Percentiles rank a stretch among this genome's conserved stretches.
Evolutionary conservation across 2,329 filamentous ascomycete genomes (phyloP).

Genomic region (Cladosporium sp.): DNA sequence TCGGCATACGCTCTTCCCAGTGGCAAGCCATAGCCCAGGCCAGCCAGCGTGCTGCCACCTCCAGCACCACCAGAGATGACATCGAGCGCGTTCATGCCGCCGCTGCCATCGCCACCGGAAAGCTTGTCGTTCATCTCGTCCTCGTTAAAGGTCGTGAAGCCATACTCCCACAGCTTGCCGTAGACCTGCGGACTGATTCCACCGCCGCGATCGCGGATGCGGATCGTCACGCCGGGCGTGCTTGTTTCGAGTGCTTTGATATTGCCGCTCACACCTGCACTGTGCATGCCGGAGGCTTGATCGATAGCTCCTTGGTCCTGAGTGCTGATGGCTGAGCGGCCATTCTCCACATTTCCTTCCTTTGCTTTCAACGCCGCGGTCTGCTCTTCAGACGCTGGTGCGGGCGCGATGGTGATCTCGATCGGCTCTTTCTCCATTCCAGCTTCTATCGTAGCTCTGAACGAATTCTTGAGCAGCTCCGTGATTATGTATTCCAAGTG

Average conservation of each 20-base stretch:
- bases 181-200: conserved; percentile 84
- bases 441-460: conserved; percentile 86
- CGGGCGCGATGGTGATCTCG: conserved; percentile 85
- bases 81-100: conserved; percentile 67
- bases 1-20: conserved; percentile 92
- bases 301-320: conserved; percentile 40
- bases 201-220: conserved; percentile 92
- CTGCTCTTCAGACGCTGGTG: conserved; percentile 51
- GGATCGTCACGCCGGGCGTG: conserved; percentile 84
- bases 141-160: conserved; percentile 90
- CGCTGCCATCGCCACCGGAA: conserved; percentile 41
- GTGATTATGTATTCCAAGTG: conserved; percentile 98
- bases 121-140: conserved; percentile 55
- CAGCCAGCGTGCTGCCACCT: conserved; percentile 77
- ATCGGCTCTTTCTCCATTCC: conserved; percentile 78
- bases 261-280: conserved; percentile 33
- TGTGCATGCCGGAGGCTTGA: conserved; percentile 32
- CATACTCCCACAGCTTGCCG: conserved; percentile 92
- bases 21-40: conserved; percentile 88
- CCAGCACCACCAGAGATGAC: conserved; percentile 71
- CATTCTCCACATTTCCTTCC: conserved; percentile 22
- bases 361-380: conserved; percentile 22
- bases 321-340: conserved; percentile 31
- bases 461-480: conserved; percentile 94
- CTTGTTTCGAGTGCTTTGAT: conserved; percentile 51